Evolutionary conservation across 2,329 filamentous ascomycete genomes (phyloP).

Genomic region (Myriosclerotinia curreyana): DNA sequence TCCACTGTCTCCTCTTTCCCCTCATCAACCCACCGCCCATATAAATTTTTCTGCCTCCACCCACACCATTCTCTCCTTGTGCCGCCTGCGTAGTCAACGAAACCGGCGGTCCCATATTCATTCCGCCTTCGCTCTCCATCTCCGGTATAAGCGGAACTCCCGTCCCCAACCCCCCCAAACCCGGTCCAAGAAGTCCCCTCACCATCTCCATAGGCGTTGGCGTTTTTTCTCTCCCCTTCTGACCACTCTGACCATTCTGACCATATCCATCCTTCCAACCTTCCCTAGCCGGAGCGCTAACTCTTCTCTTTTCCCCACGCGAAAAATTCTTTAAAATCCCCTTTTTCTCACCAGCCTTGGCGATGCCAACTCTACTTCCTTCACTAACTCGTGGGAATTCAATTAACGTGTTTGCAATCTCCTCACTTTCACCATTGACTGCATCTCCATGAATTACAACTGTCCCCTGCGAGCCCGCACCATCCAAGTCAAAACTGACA

Average conservation of each 20-base stretch:
- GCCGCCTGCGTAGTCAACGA: background rate
- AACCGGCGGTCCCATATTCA: constrained; percentile 2
- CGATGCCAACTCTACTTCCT: background rate
- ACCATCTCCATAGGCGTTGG: constrained; percentile 10
- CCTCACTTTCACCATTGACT: background rate
- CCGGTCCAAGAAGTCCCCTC: background rate
- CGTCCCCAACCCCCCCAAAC: background rate
- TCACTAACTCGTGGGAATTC: background rate
- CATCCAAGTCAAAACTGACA: background rate
- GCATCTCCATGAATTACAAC: background rate
- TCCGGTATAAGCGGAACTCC: background rate
- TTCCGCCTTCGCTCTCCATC: background rate
- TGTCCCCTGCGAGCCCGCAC: background rate
- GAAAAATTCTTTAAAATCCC: background rate
- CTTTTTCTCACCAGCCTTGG: background rate
- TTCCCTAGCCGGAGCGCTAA: constrained; percentile 4
- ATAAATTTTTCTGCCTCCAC: background rate
- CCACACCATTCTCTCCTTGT: background rate
- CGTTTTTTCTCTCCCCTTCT: background rate
- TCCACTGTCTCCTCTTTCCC: constrained; percentile 16
- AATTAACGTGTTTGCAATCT: background rate
- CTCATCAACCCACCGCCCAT: constrained; percentile 1
- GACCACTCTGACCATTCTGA: no score
- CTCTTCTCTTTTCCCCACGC: background rate
- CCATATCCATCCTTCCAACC: background rate